Conservation (phyloP, 108 stramenopile species). For the Aureococcus anophagefferens region DNA sequence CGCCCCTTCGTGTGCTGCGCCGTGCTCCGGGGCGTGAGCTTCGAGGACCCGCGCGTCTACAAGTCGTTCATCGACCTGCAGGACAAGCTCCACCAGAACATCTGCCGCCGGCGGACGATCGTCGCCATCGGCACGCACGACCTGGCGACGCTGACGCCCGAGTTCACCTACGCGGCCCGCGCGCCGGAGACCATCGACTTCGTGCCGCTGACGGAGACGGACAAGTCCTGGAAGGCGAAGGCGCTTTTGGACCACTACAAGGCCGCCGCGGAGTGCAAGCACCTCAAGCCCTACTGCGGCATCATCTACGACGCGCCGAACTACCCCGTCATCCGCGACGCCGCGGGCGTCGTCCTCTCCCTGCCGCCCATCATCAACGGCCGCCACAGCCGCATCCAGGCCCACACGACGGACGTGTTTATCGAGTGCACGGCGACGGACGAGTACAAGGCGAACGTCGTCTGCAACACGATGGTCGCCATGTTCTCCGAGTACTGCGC, state of each 20-base stretch:
- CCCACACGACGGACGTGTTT: slow-evolving; percentile 89
- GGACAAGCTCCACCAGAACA: slow-evolving; percentile 96
- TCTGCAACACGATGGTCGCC: slow-evolving; percentile 91
- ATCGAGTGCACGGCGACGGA: slow-evolving; percentile 99
- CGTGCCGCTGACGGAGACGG: slow-evolving; percentile 78
- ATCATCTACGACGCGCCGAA: slow-evolving; percentile 84
- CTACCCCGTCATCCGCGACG: slow-evolving; percentile 87
- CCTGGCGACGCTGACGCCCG: slow-evolving; percentile 75
- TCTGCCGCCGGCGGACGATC: slow-evolving; percentile 90
- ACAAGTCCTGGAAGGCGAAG: slow-evolving; percentile 52
- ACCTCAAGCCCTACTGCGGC: slow-evolving; percentile 90
- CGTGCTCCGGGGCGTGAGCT: slow-evolving; percentile 78
- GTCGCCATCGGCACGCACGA: slow-evolving; percentile 99
- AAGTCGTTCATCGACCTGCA: slow-evolving; percentile 97
- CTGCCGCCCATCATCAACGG: slow-evolving; percentile 99
- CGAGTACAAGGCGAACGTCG: slow-evolving; percentile 96
- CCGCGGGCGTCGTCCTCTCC: slow-evolving; percentile 68
- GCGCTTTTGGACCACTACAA: slow-evolving; percentile 70
- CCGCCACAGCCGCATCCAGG: slow-evolving; percentile 69
- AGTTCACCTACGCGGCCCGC: slow-evolving; percentile 82
- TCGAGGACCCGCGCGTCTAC: slow-evolving; percentile 68
- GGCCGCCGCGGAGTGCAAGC: slow-evolving; percentile 77
- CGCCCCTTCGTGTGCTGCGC: slow-evolving; percentile 96
- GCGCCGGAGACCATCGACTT: slow-evolving; percentile 74
- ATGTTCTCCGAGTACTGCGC: slow-evolving; percentile 93